phyloP scores from a whole-genome alignment of 2,329 filamentous ascomycete species.

The Talaromyces islandicus region DNA sequence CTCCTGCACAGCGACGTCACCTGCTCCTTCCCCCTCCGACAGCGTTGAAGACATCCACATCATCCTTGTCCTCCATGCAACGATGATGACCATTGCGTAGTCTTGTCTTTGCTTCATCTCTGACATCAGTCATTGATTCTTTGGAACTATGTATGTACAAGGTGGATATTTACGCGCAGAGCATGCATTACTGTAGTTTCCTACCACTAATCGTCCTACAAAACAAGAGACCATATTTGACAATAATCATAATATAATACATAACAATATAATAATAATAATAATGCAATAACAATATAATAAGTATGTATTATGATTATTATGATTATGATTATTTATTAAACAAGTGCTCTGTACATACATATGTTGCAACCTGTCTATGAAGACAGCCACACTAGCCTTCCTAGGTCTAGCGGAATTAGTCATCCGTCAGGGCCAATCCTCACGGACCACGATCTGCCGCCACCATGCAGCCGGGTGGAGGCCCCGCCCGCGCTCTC shows the following conservation, averaged over 20 bases:
- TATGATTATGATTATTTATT: neutral
- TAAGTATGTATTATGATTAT: too few species aligned
- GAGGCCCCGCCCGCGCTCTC: constrained; percentile 1
- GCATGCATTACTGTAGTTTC: too few species aligned
- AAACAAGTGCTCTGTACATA: too few species aligned
- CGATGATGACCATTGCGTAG: neutral
- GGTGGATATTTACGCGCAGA: too few species aligned
- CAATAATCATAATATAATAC: too few species aligned
- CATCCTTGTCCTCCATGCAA: neutral
- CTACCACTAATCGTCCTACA: too few species aligned
- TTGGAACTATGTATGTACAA: too few species aligned
- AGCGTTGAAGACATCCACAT: neutral
- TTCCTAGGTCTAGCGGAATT: neutral
- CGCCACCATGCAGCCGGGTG: constrained; percentile 11
- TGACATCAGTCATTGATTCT: too few species aligned
- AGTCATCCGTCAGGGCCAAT: neutral
- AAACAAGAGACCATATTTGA: too few species aligned
- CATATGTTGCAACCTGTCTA: neutral
- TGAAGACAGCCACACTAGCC: neutral
- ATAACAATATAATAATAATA: too few species aligned
- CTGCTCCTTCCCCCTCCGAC: neutral
- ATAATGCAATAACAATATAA: too few species aligned
- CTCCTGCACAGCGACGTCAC: neutral
- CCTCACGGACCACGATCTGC: constrained; percentile 10
- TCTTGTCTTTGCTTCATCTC: too few species aligned